Conservation (phyloP, 371 early-diverging fungal species). For the Mortierella sp. region DNA sequence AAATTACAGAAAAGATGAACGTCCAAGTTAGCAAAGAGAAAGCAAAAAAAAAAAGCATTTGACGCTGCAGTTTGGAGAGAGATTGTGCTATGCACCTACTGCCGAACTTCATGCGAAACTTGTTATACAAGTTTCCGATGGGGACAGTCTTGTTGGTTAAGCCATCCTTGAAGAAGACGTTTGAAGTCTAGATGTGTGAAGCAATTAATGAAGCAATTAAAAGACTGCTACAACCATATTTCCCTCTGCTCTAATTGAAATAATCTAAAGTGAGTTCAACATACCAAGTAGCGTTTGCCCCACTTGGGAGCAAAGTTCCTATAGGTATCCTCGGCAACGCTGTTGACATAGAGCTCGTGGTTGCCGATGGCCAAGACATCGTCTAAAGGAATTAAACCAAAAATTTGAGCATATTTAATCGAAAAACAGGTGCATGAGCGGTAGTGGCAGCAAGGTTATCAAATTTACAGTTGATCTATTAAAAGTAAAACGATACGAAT, state of each 20-base stretch:
- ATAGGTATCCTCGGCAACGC: constrained; percentile 36
- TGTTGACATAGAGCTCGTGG: constrained; percentile 66
- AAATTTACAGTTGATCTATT: constrained; percentile 9
- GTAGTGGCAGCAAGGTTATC: neutral
- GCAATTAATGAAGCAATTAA: neutral
- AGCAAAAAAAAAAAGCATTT: too few species aligned
- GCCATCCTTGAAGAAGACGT: constrained; percentile 58
- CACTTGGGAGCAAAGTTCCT: constrained; percentile 61
- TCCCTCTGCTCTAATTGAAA: too few species aligned
- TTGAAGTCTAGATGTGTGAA: constrained; percentile 52
- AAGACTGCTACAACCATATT: neutral
- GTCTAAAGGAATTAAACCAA: neutral
- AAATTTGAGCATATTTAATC: neutral
- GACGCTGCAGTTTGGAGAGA: too few species aligned
- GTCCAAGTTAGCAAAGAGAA: neutral
- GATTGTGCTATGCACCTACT: constrained; percentile 55
- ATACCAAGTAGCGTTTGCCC: constrained; percentile 62
- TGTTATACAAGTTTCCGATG: constrained; percentile 65
- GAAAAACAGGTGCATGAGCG: neutral
- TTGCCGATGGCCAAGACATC: constrained; percentile 60
- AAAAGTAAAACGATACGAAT: neutral
- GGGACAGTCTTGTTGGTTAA: constrained; percentile 63
- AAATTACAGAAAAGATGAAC: neutral
- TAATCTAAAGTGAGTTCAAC: too few species aligned
- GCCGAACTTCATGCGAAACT: constrained; percentile 68